phyloP scores from a whole-genome alignment of 352 stramenopile species.

The Phytophthora agathidicida region DNA sequence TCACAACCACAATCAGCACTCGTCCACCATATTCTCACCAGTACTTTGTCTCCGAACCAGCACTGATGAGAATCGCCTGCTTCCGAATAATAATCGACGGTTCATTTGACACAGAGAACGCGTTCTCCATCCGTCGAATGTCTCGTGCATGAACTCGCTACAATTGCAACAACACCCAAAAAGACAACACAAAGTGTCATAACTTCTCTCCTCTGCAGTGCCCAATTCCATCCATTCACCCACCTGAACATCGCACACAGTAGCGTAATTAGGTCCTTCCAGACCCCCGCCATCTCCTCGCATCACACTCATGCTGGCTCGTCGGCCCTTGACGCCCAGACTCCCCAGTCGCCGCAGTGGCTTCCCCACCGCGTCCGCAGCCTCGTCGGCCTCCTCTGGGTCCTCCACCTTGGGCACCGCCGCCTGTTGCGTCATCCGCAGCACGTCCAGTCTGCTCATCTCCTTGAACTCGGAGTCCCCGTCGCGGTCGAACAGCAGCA shows the following conservation, averaged over 20 bases:
- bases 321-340: slow-evolving; percentile 25
- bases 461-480: slow-evolving; percentile 57
- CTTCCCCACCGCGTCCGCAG: slow-evolving; percentile 1
- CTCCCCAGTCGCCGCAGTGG: slow-evolving; percentile 30
- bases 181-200: background rate
- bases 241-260: slow-evolving; percentile 52
- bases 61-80: slow-evolving; percentile 81
- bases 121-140: slow-evolving; percentile 76
- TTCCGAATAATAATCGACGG: slow-evolving; percentile 78
- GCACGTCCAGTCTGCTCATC: slow-evolving; percentile 61
- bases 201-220: background rate
- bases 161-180: slow-evolving; percentile 3
- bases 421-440: slow-evolving; percentile 62
- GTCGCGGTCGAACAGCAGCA: slow-evolving; percentile 60
- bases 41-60: slow-evolving; percentile 46
- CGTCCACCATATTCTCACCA: background rate
- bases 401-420: slow-evolving; percentile 33
- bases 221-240: background rate
- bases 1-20: slow-evolving; percentile 2
- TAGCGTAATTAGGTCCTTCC: slow-evolving; percentile 33
- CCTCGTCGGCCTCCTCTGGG: slow-evolving; percentile 18
- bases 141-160: slow-evolving; percentile 78
- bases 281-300: slow-evolving; percentile 23
- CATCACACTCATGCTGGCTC: slow-evolving; percentile 24
- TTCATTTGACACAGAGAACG: slow-evolving; percentile 77